Evolutionary conservation across 495 filamentous ascomycete genomes (phyloP).

Genomic region (Usnea hakonensis): DNA sequence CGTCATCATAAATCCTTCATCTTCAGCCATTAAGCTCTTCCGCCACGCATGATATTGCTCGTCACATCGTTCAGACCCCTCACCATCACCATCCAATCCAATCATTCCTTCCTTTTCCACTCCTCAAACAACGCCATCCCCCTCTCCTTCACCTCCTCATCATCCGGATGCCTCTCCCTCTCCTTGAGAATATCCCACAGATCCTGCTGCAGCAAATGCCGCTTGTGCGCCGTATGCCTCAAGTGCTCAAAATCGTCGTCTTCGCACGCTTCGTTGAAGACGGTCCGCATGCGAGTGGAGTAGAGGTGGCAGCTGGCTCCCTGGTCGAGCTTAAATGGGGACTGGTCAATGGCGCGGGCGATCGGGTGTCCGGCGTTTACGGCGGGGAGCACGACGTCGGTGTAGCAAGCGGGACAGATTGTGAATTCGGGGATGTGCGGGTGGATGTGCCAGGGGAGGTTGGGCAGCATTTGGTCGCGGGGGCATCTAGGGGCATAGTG

Average conservation of each 20-base stretch:
- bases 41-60: background rate
- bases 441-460: constrained; percentile 54
- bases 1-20: background rate
- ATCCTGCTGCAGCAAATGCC: constrained; percentile 41
- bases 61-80: background rate
- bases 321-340: constrained; percentile 28
- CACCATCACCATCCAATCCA: background rate
- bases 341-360: constrained; percentile 42
- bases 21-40: background rate
- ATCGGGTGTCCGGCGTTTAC: constrained; percentile 44
- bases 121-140: constrained; percentile 43
- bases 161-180: constrained; percentile 34
- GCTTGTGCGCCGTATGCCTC: constrained; percentile 30
- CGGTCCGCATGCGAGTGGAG: constrained; percentile 61
- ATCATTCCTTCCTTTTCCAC: constrained; percentile 50
- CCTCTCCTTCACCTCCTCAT: constrained; percentile 39
- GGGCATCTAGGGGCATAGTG: constrained; percentile 48
- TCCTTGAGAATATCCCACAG: constrained; percentile 39
- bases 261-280: constrained; percentile 52
- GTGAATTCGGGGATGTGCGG: constrained; percentile 56
- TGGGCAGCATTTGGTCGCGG: constrained; percentile 41
- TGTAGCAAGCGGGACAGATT: constrained; percentile 66
- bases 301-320: constrained; percentile 62
- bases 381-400: constrained; percentile 58
- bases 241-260: constrained; percentile 50